Evolutionary conservation across 352 stramenopile genomes (phyloP).

Genomic region (Globisporangium spinosum): DNA sequence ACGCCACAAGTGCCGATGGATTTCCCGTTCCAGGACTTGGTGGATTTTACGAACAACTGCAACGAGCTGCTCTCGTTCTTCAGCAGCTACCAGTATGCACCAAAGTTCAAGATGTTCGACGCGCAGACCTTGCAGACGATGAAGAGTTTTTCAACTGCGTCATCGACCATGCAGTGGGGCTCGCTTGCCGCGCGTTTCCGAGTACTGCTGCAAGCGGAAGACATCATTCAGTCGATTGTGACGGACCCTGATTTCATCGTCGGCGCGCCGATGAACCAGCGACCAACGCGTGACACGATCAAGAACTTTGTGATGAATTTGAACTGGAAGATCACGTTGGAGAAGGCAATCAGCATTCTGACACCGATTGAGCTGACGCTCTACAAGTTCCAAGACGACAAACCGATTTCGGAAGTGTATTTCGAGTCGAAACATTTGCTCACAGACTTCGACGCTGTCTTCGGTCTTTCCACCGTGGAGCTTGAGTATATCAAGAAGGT

Average conservation of each 20-base stretch:
- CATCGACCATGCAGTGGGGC: slow-evolving; percentile 65
- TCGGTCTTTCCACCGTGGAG: slow-evolving; percentile 60
- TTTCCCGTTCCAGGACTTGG: slow-evolving; percentile 77
- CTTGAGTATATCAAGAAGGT: slow-evolving; percentile 84
- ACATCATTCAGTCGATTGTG: slow-evolving; percentile 71
- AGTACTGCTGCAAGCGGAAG: slow-evolving; percentile 60
- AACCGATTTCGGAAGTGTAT: slow-evolving; percentile 79
- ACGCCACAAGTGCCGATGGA: slow-evolving; percentile 65
- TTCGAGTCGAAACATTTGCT: slow-evolving; percentile 77
- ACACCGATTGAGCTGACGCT: slow-evolving; percentile 76
- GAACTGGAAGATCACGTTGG: slow-evolving; percentile 79
- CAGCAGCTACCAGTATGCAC: slow-evolving; percentile 72
- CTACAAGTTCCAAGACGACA: slow-evolving; percentile 85
- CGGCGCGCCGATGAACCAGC: slow-evolving; percentile 44
- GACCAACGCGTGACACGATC: slow-evolving; percentile 47
- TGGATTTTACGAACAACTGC: slow-evolving; percentile 70
- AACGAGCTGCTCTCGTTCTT: slow-evolving; percentile 79
- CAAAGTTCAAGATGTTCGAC: slow-evolving; percentile 77
- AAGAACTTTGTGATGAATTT: slow-evolving; percentile 70
- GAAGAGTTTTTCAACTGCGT: slow-evolving; percentile 67
- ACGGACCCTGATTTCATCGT: slow-evolving; percentile 61
- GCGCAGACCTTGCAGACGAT: slow-evolving; percentile 67
- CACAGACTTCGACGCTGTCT: slow-evolving; percentile 74
- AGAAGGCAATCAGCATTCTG: slow-evolving; percentile 77
- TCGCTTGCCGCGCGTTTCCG: slow-evolving; percentile 66